Conservation (phyloP, 23 red algal species). For the Gracilaria gracilis region DNA sequence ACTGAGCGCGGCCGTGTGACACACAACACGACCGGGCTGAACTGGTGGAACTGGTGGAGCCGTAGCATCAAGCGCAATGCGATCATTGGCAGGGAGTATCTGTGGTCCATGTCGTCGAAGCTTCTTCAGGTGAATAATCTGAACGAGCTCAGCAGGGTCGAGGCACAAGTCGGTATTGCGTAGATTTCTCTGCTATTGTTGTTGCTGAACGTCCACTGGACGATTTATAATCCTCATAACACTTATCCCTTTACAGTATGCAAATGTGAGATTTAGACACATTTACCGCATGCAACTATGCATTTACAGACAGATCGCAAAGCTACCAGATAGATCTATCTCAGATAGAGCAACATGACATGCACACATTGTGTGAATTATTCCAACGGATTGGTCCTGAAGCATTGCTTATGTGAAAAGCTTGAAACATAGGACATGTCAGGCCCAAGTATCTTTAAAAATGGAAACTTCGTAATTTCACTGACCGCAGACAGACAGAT, state of each 20-base stretch:
- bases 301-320: too few species aligned
- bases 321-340: too few species aligned
- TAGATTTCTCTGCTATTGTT: slow-evolving; percentile 23
- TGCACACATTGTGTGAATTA: background rate
- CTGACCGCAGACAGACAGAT: too few species aligned
- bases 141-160: slow-evolving; percentile 22
- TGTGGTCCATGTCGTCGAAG: slow-evolving; percentile 65
- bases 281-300: too few species aligned
- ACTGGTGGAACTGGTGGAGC: slow-evolving; percentile 20
- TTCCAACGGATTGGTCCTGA: background rate
- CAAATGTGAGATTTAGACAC: too few species aligned
- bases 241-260: too few species aligned
- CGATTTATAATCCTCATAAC: too few species aligned
- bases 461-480: background rate
- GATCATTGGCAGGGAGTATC: slow-evolving; percentile 50
- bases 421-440: too few species aligned
- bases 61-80: slow-evolving; percentile 55
- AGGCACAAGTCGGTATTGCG: slow-evolving; percentile 18
- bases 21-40: slow-evolving; percentile 21
- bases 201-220: background rate
- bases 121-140: slow-evolving; percentile 65
- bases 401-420: background rate
- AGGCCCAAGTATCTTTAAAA: too few species aligned
- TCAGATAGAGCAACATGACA: too few species aligned
- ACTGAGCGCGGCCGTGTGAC: slow-evolving; percentile 63